Evolutionary conservation across 2,329 filamentous ascomycete genomes (phyloP).

Genomic region (Neurospora crassa): DNA sequence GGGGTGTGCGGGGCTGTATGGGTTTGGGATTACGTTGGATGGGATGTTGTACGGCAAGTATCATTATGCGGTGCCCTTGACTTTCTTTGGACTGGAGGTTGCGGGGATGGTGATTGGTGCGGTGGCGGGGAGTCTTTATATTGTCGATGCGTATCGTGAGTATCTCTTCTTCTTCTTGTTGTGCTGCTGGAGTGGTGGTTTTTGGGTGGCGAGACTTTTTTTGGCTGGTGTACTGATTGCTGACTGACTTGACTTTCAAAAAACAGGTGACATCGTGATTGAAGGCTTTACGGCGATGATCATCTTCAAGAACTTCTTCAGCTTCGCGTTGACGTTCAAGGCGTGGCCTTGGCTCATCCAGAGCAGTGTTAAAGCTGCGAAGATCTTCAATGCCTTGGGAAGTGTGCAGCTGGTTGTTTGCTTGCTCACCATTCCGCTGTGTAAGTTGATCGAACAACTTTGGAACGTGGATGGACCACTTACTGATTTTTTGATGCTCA

Average conservation of each 20-base stretch:
- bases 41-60: conserved; percentile 47
- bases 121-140: conserved; percentile 75
- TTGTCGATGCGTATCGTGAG: conserved; percentile 85
- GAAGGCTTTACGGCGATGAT: conserved; percentile 85
- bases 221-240: neutral
- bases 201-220: too few relatives aligned
- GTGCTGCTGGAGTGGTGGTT: too few relatives aligned
- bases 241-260: conserved; percentile 10
- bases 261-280: conserved; percentile 62
- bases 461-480: neutral
- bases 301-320: conserved; percentile 93
- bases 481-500: conserved; percentile 23
- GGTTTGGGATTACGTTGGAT: conserved; percentile 67
- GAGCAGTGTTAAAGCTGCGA: conserved; percentile 46
- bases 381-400: conserved; percentile 58
- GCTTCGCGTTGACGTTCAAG: conserved; percentile 73
- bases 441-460: conserved; percentile 43
- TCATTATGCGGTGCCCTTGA: conserved; percentile 63
- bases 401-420: conserved; percentile 73
- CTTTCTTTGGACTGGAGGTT: conserved; percentile 78
- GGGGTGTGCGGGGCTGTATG: conserved; percentile 69
- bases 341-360: conserved; percentile 74
- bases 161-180: conserved; percentile 13
- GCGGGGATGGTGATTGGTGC: conserved; percentile 88
- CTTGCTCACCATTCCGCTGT: conserved; percentile 62